A percentile compares a stretch with the other conserved stretches of the same genome.
These are phyloP conservation scores for Trichophyton verrucosum DNA, from an alignment of 2,329 filamentous ascomycete genomes.

Conservation along the genomic window DNA sequence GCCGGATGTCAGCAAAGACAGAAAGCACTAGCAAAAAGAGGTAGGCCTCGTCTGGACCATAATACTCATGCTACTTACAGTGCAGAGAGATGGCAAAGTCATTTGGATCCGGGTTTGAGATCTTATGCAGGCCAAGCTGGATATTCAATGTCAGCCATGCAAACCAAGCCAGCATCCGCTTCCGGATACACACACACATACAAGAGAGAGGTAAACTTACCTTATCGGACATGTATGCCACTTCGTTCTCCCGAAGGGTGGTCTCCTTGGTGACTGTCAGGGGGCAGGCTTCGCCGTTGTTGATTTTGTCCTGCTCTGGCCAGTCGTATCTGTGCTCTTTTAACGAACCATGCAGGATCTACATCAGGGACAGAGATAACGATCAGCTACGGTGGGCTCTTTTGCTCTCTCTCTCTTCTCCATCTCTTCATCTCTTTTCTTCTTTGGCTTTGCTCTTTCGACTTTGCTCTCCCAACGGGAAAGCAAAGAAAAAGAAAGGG, in stretches of 20 bases:
- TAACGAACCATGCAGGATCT: conserved; percentile 63
- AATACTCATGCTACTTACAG: conserved; percentile 33
- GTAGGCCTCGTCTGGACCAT: background rate
- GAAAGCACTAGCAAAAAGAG: too few relatives aligned
- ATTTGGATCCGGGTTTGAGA: conserved; percentile 58
- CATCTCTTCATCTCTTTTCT: too few relatives aligned
- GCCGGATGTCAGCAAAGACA: background rate
- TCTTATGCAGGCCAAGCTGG: conserved; percentile 68
- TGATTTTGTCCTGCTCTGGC: conserved; percentile 41
- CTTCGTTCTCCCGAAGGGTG: conserved; percentile 55
- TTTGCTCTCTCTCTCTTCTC: background rate
- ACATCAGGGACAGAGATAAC: conserved; percentile 4
- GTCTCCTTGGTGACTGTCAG: conserved; percentile 56
- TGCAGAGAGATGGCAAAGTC: conserved; percentile 78
- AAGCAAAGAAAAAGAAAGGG: background rate
- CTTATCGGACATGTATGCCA: conserved; percentile 81
- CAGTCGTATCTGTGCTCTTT: conserved; percentile 73
- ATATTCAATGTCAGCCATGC: background rate
- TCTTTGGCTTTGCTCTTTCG: too few relatives aligned
- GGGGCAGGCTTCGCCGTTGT: conserved; percentile 38
- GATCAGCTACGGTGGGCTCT: background rate
- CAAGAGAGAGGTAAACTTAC: conserved; percentile 18
- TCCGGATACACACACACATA: too few relatives aligned
- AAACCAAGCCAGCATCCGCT: background rate
- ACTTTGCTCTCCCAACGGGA: background rate